A percentile compares a stretch with the other conserved stretches of the same genome.
Evolutionary conservation across 2,329 filamentous ascomycete species (phyloP).

Genomic region (Graphiopsis chlorocephala): DNA sequence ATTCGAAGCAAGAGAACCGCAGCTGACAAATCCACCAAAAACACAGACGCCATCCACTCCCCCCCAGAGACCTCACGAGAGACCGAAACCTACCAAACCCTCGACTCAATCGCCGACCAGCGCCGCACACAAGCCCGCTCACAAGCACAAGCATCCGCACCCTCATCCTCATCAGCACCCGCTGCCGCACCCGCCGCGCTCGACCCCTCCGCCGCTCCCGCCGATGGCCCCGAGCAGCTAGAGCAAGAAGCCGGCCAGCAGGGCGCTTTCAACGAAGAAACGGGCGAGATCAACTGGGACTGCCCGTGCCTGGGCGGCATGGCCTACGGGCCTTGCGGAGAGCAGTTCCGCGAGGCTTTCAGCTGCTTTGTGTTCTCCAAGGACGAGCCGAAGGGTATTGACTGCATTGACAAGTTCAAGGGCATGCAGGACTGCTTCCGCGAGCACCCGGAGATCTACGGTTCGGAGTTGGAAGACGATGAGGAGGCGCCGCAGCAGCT

Average conservation of each 20-base stretch:
- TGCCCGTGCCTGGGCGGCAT: constrained; percentile 96
- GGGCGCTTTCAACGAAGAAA: constrained; percentile 96
- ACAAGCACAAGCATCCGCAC: constrained; percentile 22
- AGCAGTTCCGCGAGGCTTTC: constrained; percentile 92
- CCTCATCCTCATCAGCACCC: constrained; percentile 12
- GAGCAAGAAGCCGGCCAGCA: constrained; percentile 82
- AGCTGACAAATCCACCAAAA: constrained; percentile 21
- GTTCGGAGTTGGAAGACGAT: constrained; percentile 79
- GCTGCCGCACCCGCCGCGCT: constrained; percentile 27
- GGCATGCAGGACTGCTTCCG: constrained; percentile 98
- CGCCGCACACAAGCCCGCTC: constrained; percentile 37
- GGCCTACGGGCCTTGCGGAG: constrained; percentile 92
- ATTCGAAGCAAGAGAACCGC: background rate
- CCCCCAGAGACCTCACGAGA: constrained; percentile 42
- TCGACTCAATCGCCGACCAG: constrained; percentile 45
- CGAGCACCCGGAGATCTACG: constrained; percentile 87
- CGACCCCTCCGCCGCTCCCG: constrained; percentile 16
- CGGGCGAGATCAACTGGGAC: constrained; percentile 99
- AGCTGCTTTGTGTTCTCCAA: constrained; percentile 97
- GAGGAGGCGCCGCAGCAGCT: constrained; percentile 29
- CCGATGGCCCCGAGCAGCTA: constrained; percentile 52
- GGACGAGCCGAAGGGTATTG: constrained; percentile 76
- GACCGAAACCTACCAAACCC: constrained; percentile 42
- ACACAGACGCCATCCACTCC: constrained; percentile 28
- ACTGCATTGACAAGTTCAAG: constrained; percentile 51